A percentile compares a stretch with the other conserved stretches of the same genome.
Evolutionary conservation across 192 early-diverging fungal species (phyloP).

Genomic region (Kickxella alabastrina): DNA sequence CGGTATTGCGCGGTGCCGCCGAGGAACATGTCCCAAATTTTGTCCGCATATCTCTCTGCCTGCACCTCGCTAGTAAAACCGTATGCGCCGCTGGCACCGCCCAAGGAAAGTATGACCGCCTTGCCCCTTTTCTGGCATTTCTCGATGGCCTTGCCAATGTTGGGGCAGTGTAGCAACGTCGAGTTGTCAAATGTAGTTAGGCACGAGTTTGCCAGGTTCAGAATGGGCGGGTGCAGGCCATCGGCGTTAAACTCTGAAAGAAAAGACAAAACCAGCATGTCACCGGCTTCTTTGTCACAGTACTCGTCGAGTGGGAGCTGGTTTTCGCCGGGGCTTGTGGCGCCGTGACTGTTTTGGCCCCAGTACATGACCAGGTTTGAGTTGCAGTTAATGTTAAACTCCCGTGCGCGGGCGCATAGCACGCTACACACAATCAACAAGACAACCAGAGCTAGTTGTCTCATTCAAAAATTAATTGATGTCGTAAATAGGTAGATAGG

Average conservation of each 20-base stretch:
- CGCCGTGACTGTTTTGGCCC: constrained; percentile 59
- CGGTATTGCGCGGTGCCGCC: constrained; percentile 58
- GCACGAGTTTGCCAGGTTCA: constrained; percentile 72
- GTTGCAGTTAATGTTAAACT: constrained; percentile 52
- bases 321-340: constrained; percentile 36
- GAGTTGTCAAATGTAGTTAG: constrained; percentile 54
- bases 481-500: not conserved
- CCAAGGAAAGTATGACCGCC: constrained; percentile 67
- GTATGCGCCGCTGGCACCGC: constrained; percentile 64
- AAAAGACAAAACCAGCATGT: constrained; percentile 61
- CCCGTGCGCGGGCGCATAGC: constrained; percentile 15
- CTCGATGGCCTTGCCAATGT: constrained; percentile 63
- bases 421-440: constrained; percentile 17
- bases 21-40: constrained; percentile 75
- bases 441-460: constrained; percentile 8
- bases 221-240: constrained; percentile 54
- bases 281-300: constrained; percentile 52
- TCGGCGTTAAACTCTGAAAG: constrained; percentile 63
- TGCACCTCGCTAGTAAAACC: constrained; percentile 57
- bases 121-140: constrained; percentile 72
- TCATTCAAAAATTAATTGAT: constrained; percentile 7
- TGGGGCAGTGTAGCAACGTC: constrained; percentile 64
- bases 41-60: constrained; percentile 59
- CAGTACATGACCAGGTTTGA: constrained; percentile 58
- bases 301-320: constrained; percentile 57